Evolutionary conservation across 768 basidiomycete genomes (phyloP), one percentile per base, ranked within the genome.

Genomic region (Termitomyces sp.): DNA sequence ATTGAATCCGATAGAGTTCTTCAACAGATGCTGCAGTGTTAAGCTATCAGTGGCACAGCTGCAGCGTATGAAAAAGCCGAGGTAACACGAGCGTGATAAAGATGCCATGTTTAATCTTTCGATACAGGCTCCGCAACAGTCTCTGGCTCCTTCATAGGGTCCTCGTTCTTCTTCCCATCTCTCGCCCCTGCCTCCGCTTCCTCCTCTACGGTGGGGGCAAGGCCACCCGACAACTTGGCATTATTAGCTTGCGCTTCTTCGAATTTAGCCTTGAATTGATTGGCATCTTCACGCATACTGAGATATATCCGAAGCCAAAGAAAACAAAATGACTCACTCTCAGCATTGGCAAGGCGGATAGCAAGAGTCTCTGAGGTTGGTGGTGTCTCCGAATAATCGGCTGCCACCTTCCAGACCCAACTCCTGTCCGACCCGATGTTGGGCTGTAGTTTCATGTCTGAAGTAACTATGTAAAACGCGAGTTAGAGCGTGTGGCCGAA

Each of bases 371-470:
- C 97, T 25, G 95, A 74, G 49, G 93, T 90, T 29, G 96, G 86
- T 50, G 92, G 94, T 57, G 83, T 80, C 73, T 99, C 97, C 57
- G 96, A 86, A 72, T 92, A 96, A 75, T 99, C 97, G 32, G 96
- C 96, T 56, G 87, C 84, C 56, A 96, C 95, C 75, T 97, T 96
- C 91, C 92, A 98, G 38, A 99, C 96, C 97, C 97, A 98, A 69
- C 94, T 96, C 76, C 97, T 86, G 81, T 99, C 97, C 55, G 96
- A 98, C 56, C 96, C 96, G 69, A 98, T 93, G 77, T 98, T 98
- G 70, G 96, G 93, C 72, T 96, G 94, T 66, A 99, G 88, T 68
- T 79, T 86, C 94, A 98, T 98, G 66, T 97, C 95, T 46, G 82
- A 63, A 31, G 91, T 77, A 73, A 98, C 96, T 98, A 67, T 37